A percentile compares a stretch with the other conserved stretches of the same genome.
phyloP scores from a whole-genome alignment of 1,139 yeast genomes.

The Zygotorulaspora mrakii region DNA sequence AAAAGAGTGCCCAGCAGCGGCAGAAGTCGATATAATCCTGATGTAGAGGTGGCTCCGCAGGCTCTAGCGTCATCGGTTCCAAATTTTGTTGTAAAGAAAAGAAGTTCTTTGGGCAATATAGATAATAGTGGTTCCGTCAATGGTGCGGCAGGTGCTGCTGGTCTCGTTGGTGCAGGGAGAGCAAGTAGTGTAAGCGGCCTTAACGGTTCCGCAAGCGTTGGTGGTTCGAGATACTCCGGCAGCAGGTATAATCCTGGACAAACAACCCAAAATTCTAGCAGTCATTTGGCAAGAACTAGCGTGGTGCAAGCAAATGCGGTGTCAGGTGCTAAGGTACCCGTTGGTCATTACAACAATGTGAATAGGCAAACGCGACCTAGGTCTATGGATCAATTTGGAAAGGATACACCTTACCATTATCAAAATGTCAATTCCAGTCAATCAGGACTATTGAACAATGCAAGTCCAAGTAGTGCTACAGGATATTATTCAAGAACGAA shows the following conservation, averaged over 20 bases:
- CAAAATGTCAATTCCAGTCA: constrained; percentile 1
- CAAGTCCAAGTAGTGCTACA: constrained; percentile 13
- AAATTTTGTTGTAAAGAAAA: neutral
- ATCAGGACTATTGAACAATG: neutral
- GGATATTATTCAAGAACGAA: constrained; percentile 22
- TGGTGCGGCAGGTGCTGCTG: neutral
- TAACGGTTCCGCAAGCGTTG: constrained; percentile 1
- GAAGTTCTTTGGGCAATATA: too few relatives aligned
- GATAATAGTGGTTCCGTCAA: neutral
- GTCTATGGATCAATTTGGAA: constrained; percentile 17
- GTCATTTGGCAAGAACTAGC: neutral
- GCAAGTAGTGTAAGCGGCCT: neutral
- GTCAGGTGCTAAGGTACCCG: neutral
- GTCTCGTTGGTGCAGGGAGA: neutral
- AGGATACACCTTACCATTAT: constrained; percentile 9
- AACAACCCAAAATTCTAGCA: neutral
- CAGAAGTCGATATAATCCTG: constrained; percentile 24
- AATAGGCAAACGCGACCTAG: constrained; percentile 20
- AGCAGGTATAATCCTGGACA: constrained; percentile 25
- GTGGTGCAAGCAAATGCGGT: neutral
- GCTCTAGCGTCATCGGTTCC: neutral
- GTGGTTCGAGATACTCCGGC: constrained; percentile 23
- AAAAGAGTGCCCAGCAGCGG: constrained; percentile 13
- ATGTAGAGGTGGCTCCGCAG: constrained; percentile 10
- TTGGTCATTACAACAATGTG: constrained; percentile 1